Conservation (phyloP, 495 filamentous ascomycete genomes). For the Trichoderma asperelloides region DNA sequence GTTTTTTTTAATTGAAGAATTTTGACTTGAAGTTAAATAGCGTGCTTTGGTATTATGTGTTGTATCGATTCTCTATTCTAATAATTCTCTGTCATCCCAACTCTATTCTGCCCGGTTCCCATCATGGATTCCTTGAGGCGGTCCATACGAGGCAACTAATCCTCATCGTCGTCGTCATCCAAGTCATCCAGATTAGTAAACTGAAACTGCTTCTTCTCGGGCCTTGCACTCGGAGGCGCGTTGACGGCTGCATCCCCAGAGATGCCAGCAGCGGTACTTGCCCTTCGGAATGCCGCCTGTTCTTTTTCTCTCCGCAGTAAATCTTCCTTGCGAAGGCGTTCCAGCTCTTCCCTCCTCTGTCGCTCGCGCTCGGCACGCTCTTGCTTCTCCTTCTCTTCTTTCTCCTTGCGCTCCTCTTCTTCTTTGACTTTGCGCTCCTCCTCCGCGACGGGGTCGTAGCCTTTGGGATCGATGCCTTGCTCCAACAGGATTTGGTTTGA, state of each 20-base stretch:
- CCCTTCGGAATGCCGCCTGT: conserved; percentile 26
- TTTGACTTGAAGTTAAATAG: not conserved
- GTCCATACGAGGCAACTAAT: conserved; percentile 3
- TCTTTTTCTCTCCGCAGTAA: conserved; percentile 23
- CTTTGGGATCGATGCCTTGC: conserved; percentile 45
- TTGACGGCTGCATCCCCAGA: conserved; percentile 10
- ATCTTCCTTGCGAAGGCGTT: conserved; percentile 16
- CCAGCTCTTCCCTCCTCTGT: conserved; percentile 27
- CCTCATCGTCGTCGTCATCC: conserved; percentile 37
- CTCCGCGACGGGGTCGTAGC: conserved; percentile 45
- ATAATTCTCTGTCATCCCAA: not conserved
- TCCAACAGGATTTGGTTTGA: conserved; percentile 48
- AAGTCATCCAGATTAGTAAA: conserved; percentile 45
- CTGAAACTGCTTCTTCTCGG: conserved; percentile 40
- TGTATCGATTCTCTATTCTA: not conserved
- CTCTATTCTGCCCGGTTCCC: not conserved
- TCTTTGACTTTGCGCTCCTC: conserved; percentile 32
- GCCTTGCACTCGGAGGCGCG: conserved; percentile 12
- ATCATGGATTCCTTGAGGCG: not conserved
- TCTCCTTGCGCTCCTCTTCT: conserved; percentile 27
- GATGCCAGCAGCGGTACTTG: conserved; percentile 21
- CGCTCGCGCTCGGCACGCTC: conserved; percentile 36
- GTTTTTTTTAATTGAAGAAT: not conserved
- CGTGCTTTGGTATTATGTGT: no score
- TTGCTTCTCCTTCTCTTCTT: conserved; percentile 34